phyloP scores from a whole-genome alignment of 495 filamentous ascomycete genomes.

The Daldinia bambusicola region DNA sequence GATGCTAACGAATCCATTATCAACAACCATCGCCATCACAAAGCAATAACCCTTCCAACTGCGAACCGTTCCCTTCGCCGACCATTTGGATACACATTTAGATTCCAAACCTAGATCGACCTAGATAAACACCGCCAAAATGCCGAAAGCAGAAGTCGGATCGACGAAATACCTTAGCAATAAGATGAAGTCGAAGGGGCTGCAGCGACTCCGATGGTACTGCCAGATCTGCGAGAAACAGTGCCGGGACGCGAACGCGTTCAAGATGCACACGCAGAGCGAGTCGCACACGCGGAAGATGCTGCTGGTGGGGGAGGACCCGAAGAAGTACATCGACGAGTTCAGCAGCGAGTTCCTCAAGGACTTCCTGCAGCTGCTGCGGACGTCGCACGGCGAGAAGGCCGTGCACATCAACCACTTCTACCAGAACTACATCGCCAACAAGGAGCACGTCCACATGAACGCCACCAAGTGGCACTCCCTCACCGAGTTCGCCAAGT shows the following conservation, averaged over 20 bases:
- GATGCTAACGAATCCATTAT: background rate
- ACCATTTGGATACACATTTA: background rate
- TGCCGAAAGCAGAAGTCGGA: conserved; percentile 93
- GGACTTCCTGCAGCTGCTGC: conserved; percentile 79
- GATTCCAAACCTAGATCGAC: background rate
- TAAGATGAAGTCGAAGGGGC: conserved; percentile 87
- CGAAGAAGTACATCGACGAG: conserved; percentile 79
- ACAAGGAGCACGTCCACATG: conserved; percentile 91
- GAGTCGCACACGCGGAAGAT: conserved; percentile 88
- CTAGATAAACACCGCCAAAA: conserved; percentile 57
- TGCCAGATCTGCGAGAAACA: conserved; percentile 74
- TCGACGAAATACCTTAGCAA: conserved; percentile 87
- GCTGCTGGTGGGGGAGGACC: conserved; percentile 84
- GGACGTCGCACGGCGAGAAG: conserved; percentile 87
- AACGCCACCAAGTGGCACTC: conserved; percentile 89
- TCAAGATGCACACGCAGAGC: conserved; percentile 82
- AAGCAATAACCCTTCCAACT: conserved; percentile 3
- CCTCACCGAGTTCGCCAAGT: conserved; percentile 88
- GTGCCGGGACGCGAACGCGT: conserved; percentile 76
- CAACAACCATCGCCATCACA: conserved; percentile 19
- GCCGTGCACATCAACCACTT: conserved; percentile 86
- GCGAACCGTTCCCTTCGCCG: background rate
- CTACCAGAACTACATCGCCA: conserved; percentile 76
- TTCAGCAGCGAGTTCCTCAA: conserved; percentile 80
- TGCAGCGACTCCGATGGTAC: conserved; percentile 88